phyloP scores from a whole-genome alignment of 192 early-diverging fungal species.

The Diversispora eburnea region DNA sequence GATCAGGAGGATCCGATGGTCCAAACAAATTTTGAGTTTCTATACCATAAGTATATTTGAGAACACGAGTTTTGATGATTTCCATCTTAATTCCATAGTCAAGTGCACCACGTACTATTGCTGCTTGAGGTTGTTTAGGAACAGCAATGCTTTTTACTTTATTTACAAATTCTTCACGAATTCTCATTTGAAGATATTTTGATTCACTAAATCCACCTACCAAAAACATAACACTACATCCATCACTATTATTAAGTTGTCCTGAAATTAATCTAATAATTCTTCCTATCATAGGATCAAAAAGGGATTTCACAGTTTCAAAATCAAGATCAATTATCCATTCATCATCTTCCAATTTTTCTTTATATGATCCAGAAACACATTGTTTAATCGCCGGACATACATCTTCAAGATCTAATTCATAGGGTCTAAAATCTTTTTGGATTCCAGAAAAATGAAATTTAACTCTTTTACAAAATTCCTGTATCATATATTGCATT shows the following conservation, averaged over 20 bases:
- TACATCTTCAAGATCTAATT: constrained; percentile 10
- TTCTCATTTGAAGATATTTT: not conserved
- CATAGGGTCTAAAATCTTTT: not conserved
- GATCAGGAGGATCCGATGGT: not conserved
- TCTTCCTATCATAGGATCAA: constrained; percentile 54
- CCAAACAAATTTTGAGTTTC: not conserved
- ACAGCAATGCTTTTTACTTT: not conserved
- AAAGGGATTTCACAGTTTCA: constrained; percentile 29
- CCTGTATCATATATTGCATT: constrained; percentile 12
- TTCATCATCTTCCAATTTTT: constrained; percentile 43
- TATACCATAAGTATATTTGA: not conserved
- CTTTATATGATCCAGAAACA: not conserved
- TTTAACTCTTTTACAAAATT: not conserved
- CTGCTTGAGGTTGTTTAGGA: not conserved
- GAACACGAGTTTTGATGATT: not conserved
- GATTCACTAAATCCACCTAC: too few relatives aligned
- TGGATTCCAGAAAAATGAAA: not conserved
- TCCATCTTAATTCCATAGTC: not conserved
- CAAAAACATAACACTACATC: constrained; percentile 37
- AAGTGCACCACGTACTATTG: not conserved
- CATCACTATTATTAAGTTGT: constrained; percentile 43
- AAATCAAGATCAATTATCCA: constrained; percentile 27
- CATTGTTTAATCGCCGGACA: constrained; percentile 3
- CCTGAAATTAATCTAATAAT: constrained; percentile 48
- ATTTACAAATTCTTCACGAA: constrained; percentile 33